Base-by-base conservation (phyloP, 352 stramenopile genomes). In the Globisporangium camurandrum region DNA sequence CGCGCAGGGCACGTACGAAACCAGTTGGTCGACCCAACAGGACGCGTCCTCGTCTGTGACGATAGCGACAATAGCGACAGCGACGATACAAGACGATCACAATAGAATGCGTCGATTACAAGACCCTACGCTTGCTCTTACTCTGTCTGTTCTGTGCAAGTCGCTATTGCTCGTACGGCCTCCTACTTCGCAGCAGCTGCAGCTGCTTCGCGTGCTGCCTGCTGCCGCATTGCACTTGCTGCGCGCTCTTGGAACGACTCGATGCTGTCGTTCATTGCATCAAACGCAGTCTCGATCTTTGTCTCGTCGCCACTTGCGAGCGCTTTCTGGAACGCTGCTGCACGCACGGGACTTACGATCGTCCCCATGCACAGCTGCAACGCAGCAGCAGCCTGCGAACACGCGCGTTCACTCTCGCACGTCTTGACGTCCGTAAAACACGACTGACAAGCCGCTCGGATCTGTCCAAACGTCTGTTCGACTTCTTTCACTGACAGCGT, bases 281-380 rank as follows among this genome's bases (percentile, higher is more conserved):
- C 68, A 46, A 92, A 95, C 23, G 84, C 76, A 46, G 70, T 58
- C 48, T 92, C 82, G 42, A 93, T 81, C 24, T 71, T 57, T 30
- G 59, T 46, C 42, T 92, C 75, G 33, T 85, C 62, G 23, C 80
- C 80, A 28, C 54, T 61, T n/a, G 86, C 66, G 45, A 95, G 73
- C 46, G 75, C 75, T 41, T 83, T 71, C 27, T 78, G 76, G 50
- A 92, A 92, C 24, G 67, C 58, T 43, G 49, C 51, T 10, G 82
- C 86, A 45, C 93, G 68, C 0, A 69, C 51, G 4, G 76, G 71
- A 49, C 84, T 95, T 28, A 96, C 81, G 56, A 96, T 82, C 41
- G 73, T 69, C 2, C 75, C 86, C 84, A 96, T 93, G 66, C 88
- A 97, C 19, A 93, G 72, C 51, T 93, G 88, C 14, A 97, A 71